These are phyloP conservation scores for Cymbomonas tetramitiformis DNA, from an alignment of 139 green algal species.

Conservation along the genomic window DNA sequence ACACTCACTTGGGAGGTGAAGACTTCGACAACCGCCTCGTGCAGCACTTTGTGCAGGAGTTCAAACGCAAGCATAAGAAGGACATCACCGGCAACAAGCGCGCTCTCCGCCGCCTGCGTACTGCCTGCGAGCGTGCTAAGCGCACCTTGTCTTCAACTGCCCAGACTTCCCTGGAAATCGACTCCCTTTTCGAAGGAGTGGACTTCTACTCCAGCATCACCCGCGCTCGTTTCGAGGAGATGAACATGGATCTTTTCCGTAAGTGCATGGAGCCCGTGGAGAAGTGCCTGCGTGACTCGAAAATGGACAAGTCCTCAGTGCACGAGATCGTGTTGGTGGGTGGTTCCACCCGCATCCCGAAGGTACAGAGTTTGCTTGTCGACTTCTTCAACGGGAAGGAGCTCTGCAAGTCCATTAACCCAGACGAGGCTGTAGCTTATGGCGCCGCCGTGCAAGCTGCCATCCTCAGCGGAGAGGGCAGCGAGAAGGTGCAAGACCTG, in stretches of 20 bases:
- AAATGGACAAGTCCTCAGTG: slow-evolving; percentile 71
- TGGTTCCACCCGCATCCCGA: slow-evolving; percentile 92
- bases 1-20: slow-evolving; percentile 94
- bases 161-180: slow-evolving; percentile 92
- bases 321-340: slow-evolving; percentile 88
- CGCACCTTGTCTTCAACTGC: slow-evolving; percentile 63
- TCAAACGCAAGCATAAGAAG: slow-evolving; percentile 98
- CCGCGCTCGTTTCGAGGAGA: slow-evolving; percentile 89
- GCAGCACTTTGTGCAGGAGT: slow-evolving; percentile 84
- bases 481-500: slow-evolving; percentile 92
- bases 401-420: slow-evolving; percentile 98
- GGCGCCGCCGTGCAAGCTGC: slow-evolving; percentile 86
- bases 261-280: slow-evolving; percentile 99
- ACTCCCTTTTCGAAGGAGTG: slow-evolving; percentile 87
- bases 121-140: slow-evolving; percentile 84
- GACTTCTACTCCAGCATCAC: slow-evolving; percentile 96
- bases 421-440: slow-evolving; percentile 95
- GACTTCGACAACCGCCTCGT: slow-evolving; percentile 94
- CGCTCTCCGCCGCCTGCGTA: slow-evolving; percentile 63
- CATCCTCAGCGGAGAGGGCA: slow-evolving; percentile 80
- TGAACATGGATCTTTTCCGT: slow-evolving; percentile 97
- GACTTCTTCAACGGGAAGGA: slow-evolving; percentile 99
- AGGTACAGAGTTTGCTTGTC: slow-evolving; percentile 89
- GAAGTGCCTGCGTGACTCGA: slow-evolving; percentile 72
- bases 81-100: slow-evolving; percentile 73